phyloP scores from a whole-genome alignment of 495 filamentous ascomycete genomes.

The Trichoderma asperelloides region DNA sequence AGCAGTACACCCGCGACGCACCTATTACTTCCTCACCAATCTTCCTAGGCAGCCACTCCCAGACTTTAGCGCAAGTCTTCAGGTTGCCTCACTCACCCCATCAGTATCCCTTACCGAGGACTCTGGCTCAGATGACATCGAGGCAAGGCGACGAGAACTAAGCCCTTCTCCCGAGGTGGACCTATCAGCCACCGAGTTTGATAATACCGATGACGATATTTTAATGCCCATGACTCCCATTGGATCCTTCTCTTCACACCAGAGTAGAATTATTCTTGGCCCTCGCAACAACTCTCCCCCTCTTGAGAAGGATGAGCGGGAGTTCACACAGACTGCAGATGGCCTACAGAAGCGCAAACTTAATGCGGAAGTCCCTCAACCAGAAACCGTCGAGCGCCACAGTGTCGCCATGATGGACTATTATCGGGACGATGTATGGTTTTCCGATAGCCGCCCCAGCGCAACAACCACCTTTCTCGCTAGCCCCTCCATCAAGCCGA shows the following conservation, averaged over 20 bases:
- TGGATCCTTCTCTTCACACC: conserved; percentile 44
- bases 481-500: conserved; percentile 35
- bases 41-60: conserved; percentile 75
- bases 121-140: conserved; percentile 59
- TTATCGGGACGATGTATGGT: conserved; percentile 37
- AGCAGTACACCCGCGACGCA: conserved; percentile 83
- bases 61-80: conserved; percentile 42
- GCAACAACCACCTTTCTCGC: conserved; percentile 29
- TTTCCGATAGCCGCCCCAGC: conserved; percentile 35
- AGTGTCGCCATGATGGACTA: conserved; percentile 37
- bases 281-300: conserved; percentile 69
- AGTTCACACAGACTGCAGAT: conserved; percentile 91
- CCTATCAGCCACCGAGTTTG: conserved; percentile 78
- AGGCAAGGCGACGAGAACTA: conserved; percentile 64
- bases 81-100: conserved; percentile 52
- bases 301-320: conserved; percentile 89
- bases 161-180: conserved; percentile 91
- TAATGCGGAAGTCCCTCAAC: conserved; percentile 36
- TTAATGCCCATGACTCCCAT: conserved; percentile 46
- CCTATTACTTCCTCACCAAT: conserved; percentile 92
- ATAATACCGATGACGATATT: conserved; percentile 57
- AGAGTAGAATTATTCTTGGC: conserved; percentile 29
- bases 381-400: conserved; percentile 21
- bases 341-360: conserved; percentile 70
- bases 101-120: conserved; percentile 63